Percentiles rank a stretch among this genome's conserved stretches.
These are phyloP conservation scores for Umbelopsis sp. DNA, from an alignment of 371 early-diverging fungal genomes.

Conservation along the genomic window DNA sequence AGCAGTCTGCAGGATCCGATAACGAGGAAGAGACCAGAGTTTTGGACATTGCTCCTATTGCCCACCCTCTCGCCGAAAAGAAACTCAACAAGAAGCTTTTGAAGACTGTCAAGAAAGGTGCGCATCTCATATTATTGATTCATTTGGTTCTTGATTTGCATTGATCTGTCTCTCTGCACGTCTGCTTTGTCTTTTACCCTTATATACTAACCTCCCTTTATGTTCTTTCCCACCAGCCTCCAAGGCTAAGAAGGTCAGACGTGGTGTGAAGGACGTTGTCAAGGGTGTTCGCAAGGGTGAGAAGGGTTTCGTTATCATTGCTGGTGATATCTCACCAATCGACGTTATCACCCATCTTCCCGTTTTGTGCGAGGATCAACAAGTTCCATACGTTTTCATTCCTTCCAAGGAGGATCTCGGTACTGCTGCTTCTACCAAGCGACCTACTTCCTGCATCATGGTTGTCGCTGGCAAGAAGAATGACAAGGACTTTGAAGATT, in stretches of 20 bases:
- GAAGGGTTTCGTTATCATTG: slow-evolving; percentile 94
- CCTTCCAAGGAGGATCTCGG: slow-evolving; percentile 94
- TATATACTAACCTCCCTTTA: neutral
- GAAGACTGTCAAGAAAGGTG: slow-evolving; percentile 93
- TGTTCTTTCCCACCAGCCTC: slow-evolving; percentile 62
- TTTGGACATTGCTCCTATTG: slow-evolving; percentile 76
- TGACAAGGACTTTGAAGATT: slow-evolving; percentile 74
- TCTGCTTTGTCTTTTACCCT: no score
- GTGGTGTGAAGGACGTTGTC: slow-evolving; percentile 98
- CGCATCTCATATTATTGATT: slow-evolving; percentile 13
- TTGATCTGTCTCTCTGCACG: no score
- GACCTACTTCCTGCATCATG: slow-evolving; percentile 93
- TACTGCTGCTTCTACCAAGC: slow-evolving; percentile 88
- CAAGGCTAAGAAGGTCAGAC: slow-evolving; percentile 88
- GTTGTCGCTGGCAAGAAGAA: slow-evolving; percentile 81
- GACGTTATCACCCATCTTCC: slow-evolving; percentile 98
- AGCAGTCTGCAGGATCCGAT: slow-evolving; percentile 32
- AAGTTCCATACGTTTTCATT: slow-evolving; percentile 95
- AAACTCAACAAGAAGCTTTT: slow-evolving; percentile 90
- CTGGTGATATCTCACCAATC: slow-evolving; percentile 96
- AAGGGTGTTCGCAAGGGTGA: slow-evolving; percentile 95
- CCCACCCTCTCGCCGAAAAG: slow-evolving; percentile 91
- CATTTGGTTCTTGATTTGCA: neutral
- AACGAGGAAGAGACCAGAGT: slow-evolving; percentile 32
- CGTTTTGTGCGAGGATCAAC: slow-evolving; percentile 95